Percentiles rank a stretch among this genome's conserved stretches.
Evolutionary conservation across 73 alveolate genomes (phyloP).

Genomic region (Paramecium caudatum): DNA sequence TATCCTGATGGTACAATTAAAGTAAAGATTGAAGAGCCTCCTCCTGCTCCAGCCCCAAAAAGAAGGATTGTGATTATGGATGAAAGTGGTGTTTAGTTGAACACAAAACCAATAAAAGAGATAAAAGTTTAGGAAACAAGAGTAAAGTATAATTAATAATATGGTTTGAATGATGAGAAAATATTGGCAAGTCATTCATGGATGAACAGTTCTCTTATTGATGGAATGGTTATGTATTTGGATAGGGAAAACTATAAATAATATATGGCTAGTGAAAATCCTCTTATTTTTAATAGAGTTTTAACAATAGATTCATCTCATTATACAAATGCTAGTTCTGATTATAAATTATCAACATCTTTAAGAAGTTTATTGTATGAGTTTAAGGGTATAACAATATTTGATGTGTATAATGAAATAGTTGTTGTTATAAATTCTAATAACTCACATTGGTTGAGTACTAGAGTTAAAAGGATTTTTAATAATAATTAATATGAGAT

Average conservation of each 20-base stretch:
- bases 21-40: neutral
- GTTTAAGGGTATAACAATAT: conserved; percentile 19
- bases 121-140: neutral
- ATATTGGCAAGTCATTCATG: neutral
- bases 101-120: neutral
- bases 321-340: neutral
- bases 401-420: neutral
- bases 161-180: neutral
- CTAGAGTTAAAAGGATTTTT: neutral
- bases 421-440: neutral
- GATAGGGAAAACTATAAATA: neutral
- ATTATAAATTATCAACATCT: neutral
- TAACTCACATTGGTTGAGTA: conserved; percentile 33
- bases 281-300: neutral
- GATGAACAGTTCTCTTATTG: neutral
- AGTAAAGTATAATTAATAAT: conserved; percentile 8
- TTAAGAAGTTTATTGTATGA: neutral
- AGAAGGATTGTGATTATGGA: conserved; percentile 18
- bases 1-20: neutral
- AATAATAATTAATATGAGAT: neutral
- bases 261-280: neutral
- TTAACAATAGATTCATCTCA: neutral
- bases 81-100: neutral
- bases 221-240: neutral
- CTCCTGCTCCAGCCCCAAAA: neutral